Conservation (phyloP, 345 rosid species). For the Arabidopsis suecica region DNA sequence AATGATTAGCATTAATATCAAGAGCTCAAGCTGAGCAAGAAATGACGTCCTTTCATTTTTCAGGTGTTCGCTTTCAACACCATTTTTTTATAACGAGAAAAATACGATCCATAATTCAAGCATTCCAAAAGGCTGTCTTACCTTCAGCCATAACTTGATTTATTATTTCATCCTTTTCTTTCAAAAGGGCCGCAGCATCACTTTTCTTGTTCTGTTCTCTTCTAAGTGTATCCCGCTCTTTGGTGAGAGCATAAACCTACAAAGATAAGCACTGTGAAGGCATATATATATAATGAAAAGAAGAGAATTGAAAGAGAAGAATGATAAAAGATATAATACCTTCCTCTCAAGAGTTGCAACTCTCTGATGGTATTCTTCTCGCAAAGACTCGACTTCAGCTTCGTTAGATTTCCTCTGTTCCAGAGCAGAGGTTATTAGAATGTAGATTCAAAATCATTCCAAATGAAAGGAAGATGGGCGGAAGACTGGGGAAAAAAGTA, state of each 20-base stretch:
- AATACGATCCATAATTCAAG: background rate
- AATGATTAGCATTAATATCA: slow-evolving; percentile 30
- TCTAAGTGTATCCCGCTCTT: slow-evolving; percentile 96
- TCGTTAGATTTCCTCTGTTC: slow-evolving; percentile 86
- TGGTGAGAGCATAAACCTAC: slow-evolving; percentile 95
- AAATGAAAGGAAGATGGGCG: slow-evolving; percentile 19
- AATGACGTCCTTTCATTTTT: background rate
- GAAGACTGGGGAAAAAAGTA: slow-evolving; percentile 11
- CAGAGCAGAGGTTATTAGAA: slow-evolving; percentile 45
- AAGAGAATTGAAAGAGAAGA: slow-evolving; percentile 19
- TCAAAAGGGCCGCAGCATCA: slow-evolving; percentile 97
- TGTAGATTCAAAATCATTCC: slow-evolving; percentile 19
- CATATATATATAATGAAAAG: slow-evolving; percentile 15
- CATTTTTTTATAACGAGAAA: background rate
- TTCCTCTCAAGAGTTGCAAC: slow-evolving; percentile 94
- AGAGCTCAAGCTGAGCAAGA: slow-evolving; percentile 25
- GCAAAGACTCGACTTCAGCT: slow-evolving; percentile 92
- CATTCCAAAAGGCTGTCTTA: slow-evolving; percentile 47
- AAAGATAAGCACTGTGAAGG: slow-evolving; percentile 30
- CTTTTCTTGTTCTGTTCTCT: slow-evolving; percentile 94
- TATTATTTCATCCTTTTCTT: slow-evolving; percentile 99
- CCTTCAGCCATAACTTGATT: slow-evolving; percentile 99
- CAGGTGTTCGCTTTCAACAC: slow-evolving; percentile 6
- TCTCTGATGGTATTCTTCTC: slow-evolving; percentile 98
- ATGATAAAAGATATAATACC: slow-evolving; percentile 50